A percentile compares a stretch with the other conserved stretches of the same genome.
These are phyloP conservation scores for Hyphopichia pseudoburtonii DNA, from an alignment of 1,139 yeast genomes.

Conservation along the genomic window DNA sequence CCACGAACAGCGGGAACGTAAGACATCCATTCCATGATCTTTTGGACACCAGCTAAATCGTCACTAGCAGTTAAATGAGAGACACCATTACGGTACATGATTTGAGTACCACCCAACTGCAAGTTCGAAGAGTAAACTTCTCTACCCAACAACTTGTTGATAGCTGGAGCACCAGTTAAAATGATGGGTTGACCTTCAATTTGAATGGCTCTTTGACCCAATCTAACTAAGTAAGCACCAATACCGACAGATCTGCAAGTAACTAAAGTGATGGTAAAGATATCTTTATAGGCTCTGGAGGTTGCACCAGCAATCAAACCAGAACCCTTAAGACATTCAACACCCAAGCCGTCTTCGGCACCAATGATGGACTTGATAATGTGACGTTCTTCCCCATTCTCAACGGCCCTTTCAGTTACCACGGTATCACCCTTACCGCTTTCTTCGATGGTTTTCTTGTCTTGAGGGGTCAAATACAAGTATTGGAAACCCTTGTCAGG, in stretches of 20 bases:
- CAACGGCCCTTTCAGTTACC: constrained; percentile 77
- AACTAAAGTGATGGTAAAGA: constrained; percentile 92
- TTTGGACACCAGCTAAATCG: constrained; percentile 94
- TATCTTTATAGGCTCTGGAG: constrained; percentile 94
- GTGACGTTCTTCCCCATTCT: constrained; percentile 78
- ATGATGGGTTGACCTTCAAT: constrained; percentile 98
- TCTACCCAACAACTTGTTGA: constrained; percentile 92
- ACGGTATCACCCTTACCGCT: constrained; percentile 62
- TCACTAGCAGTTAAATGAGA: constrained; percentile 94
- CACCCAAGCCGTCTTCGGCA: constrained; percentile 95
- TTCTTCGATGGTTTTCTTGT: constrained; percentile 57
- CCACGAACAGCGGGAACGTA: constrained; percentile 90
- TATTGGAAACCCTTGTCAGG: constrained; percentile 89
- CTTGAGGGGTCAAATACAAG: constrained; percentile 76
- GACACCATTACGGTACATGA: constrained; percentile 97
- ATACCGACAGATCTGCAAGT: constrained; percentile 99
- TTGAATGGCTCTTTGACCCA: constrained; percentile 98
- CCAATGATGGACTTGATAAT: constrained; percentile 86
- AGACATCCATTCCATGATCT: constrained; percentile 95
- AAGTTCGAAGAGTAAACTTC: constrained; percentile 96
- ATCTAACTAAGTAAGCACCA: constrained; percentile 96
- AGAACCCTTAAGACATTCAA: constrained; percentile 95
- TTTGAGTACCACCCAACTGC: constrained; percentile 98
- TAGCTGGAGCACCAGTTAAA: constrained; percentile 98
- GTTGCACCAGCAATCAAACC: constrained; percentile 99